Conservation (phyloP, 495 filamentous ascomycete species). For the Xylaria castorea region DNA sequence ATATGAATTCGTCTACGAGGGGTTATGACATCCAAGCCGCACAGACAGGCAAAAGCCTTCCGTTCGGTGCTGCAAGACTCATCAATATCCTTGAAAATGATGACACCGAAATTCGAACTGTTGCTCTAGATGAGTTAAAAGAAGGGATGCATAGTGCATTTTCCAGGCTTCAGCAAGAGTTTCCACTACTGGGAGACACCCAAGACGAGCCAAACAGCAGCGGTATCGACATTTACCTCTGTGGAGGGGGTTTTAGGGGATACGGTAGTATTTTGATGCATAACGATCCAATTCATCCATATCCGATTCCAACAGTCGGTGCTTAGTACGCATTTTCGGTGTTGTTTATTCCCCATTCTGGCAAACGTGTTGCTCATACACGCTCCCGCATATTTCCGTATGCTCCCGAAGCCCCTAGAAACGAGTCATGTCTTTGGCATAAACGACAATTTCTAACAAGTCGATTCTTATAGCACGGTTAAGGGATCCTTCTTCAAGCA, state of each 20-base stretch:
- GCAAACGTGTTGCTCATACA: not conserved
- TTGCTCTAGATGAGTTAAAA: conserved; percentile 64
- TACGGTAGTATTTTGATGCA: conserved; percentile 87
- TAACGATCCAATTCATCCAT: conserved; percentile 69
- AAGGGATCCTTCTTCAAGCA: conserved; percentile 65
- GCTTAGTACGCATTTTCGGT: conserved; percentile 58
- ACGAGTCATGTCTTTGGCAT: not conserved
- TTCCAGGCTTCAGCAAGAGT: conserved; percentile 61
- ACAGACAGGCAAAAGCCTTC: conserved; percentile 62
- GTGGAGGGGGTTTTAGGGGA: conserved; percentile 88
- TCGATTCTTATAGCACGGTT: conserved; percentile 48
- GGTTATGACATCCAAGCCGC: conserved; percentile 56
- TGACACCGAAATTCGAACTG: conserved; percentile 48
- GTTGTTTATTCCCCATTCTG: not conserved
- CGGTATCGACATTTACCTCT: conserved; percentile 81
- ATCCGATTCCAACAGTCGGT: conserved; percentile 86
- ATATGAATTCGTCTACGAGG: conserved; percentile 65
- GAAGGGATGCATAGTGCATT: conserved; percentile 68
- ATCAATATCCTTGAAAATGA: conserved; percentile 63
- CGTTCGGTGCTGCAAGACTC: conserved; percentile 87
- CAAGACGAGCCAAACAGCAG: conserved; percentile 48
- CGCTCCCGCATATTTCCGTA: not conserved
- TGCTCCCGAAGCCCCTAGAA: not conserved
- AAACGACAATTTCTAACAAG: not conserved
- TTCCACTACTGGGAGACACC: conserved; percentile 59